Base-by-base conservation (phyloP, 2,329 filamentous ascomycete genomes). In the Colletotrichum lini region DNA sequence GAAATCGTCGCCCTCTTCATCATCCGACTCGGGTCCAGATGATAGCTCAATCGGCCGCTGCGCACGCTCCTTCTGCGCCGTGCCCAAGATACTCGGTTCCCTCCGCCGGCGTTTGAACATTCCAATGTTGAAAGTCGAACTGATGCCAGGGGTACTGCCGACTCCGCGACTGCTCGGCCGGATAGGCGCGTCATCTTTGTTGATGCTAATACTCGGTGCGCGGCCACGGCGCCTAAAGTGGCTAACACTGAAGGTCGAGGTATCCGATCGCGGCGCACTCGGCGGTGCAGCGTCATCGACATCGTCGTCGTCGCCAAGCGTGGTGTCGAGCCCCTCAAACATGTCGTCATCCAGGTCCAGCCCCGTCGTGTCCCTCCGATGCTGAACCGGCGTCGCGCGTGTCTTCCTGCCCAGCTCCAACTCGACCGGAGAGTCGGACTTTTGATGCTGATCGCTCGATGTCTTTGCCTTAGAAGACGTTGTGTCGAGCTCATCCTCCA, bases 71-170 rank as follows among this genome's bases (percentile, higher is more conserved):
- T 81, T 88, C 72, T 86, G 84, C 3, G 83, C 82, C 1, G 87
- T 86, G 6, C 88, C 86, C 52, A 92, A 78, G 65, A 92, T 91
- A 78, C 90, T 92, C 2, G 88, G 89, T 77, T 92, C 89, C 56
- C 90, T 83, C 21, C 83, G 83, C 54, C 90, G 85, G 49, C 89
- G 82, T 77, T 84, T 87, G 78, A 92, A 92, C 6, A 84, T 80
- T 16, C 88, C 88, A 61, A 91, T 85, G 69, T 88, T 91, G 75
- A 89, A 84, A 0, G 83, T 84, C 1, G 85, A 84, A 74, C 84
- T 85, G 54, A 89, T 80, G 52, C 83, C 82, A 0, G 86, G 84
- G 1, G 85, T 87, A 61, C 81, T 84, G 68, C 80, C 84, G 16
- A 82, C 80, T 6, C 84, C 82, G 23, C 86, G 81, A 78, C 87